phyloP scores from a whole-genome alignment of 2,329 filamentous ascomycete genomes.

The Hypomyces perniciosus region DNA sequence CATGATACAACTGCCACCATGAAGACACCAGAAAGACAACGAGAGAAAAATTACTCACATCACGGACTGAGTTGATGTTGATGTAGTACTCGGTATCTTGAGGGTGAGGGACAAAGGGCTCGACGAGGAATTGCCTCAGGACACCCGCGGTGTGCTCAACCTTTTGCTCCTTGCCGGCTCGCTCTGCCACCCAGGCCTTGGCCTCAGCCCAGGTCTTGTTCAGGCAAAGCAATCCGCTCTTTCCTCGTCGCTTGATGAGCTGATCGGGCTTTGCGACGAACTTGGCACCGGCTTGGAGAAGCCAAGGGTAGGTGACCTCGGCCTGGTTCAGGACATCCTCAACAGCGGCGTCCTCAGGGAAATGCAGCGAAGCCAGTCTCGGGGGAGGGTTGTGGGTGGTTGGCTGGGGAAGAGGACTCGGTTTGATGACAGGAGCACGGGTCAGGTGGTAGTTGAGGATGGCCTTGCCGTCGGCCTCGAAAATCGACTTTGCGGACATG shows the following conservation, averaged over 20 bases:
- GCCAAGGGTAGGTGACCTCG: constrained; percentile 94
- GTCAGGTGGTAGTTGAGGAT: constrained; percentile 99
- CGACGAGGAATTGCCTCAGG: constrained; percentile 91
- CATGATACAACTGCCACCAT: no score
- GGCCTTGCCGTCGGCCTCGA: constrained; percentile 99
- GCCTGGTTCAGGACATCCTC: constrained; percentile 87
- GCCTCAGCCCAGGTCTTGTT: constrained; percentile 98
- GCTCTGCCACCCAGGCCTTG: constrained; percentile 85
- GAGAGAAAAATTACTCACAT: constrained; percentile 62
- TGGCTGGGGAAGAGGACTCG: constrained; percentile 78
- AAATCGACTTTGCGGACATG: constrained; percentile 76
- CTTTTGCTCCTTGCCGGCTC: constrained; percentile 85
- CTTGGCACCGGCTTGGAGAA: constrained; percentile 74
- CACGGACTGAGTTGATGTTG: constrained; percentile 99
- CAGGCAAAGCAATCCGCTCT: constrained; percentile 91
- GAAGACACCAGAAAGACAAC: constrained; percentile 6
- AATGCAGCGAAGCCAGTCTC: constrained; percentile 87
- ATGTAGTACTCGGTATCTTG: constrained; percentile 98
- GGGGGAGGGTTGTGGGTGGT: constrained; percentile 87
- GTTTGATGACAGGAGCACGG: constrained; percentile 94
- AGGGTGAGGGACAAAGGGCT: constrained; percentile 96
- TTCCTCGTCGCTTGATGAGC: constrained; percentile 98
- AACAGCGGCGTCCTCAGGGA: constrained; percentile 80
- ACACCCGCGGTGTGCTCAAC: constrained; percentile 88
- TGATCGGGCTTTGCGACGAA: constrained; percentile 99